Evolutionary conservation across 2,329 filamentous ascomycete species (phyloP).

Genomic region (Penicillium janthinellum): DNA sequence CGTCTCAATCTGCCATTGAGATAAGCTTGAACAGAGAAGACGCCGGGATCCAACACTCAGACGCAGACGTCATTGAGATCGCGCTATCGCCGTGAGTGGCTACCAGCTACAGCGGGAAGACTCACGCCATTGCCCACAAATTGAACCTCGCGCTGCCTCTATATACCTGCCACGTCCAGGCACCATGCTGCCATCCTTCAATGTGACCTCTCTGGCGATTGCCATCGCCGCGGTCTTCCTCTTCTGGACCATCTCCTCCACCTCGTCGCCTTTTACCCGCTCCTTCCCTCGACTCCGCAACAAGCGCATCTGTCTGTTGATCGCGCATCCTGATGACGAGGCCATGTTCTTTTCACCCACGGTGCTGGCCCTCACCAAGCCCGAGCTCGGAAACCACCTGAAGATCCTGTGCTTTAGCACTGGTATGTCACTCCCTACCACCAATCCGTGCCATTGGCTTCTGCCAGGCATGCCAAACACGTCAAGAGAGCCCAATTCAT

Average conservation of each 20-base stretch:
- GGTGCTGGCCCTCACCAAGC: slow-evolving; percentile 77
- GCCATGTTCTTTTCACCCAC: slow-evolving; percentile 99
- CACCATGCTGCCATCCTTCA: slow-evolving; percentile 26
- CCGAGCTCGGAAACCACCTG: slow-evolving; percentile 81
- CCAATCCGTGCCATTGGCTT: neutral
- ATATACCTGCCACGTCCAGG: neutral
- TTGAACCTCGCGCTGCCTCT: neutral
- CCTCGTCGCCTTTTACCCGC: slow-evolving; percentile 42
- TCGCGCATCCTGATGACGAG: slow-evolving; percentile 97
- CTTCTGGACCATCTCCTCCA: slow-evolving; percentile 47
- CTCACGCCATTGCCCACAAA: neutral
- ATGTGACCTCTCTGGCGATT: slow-evolving; percentile 33
- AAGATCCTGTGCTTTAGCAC: slow-evolving; percentile 92
- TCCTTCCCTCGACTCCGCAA: slow-evolving; percentile 66
- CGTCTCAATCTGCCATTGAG: neutral
- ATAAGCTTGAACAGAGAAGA: neutral
- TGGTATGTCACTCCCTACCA: slow-evolving; percentile 52
- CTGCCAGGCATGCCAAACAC: neutral
- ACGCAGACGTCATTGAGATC: neutral
- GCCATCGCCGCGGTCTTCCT: slow-evolving; percentile 46
- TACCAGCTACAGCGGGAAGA: neutral
- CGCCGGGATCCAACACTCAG: neutral
- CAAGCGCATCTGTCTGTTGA: slow-evolving; percentile 88
- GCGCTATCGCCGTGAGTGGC: neutral
- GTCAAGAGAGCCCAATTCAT: neutral